Evolutionary conservation across 805 yeast species (phyloP).

Genomic region (Hanseniaspora mollemarum): DNA sequence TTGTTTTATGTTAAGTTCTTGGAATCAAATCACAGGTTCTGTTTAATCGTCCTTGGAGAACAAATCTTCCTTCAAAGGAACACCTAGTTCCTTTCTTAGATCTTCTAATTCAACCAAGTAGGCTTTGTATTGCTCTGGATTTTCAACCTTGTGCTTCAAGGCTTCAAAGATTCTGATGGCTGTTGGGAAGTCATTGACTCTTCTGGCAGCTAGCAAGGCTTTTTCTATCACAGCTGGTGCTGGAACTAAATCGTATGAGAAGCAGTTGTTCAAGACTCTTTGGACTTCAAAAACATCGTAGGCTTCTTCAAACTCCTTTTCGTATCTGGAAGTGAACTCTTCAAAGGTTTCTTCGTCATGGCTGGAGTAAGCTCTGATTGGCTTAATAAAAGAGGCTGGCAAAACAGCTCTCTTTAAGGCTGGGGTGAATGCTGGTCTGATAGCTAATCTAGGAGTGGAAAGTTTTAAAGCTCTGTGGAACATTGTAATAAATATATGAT

Average conservation of each 20-base stretch:
- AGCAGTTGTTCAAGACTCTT: conserved; percentile 94
- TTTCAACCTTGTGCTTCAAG: conserved; percentile 89
- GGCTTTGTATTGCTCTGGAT: conserved; percentile 85
- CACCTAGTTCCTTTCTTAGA: conserved; percentile 82
- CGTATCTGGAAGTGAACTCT: conserved; percentile 83
- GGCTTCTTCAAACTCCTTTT: conserved; percentile 91
- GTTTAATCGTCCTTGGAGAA: conserved; percentile 32
- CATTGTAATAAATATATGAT: conserved; percentile 17
- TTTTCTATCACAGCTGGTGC: conserved; percentile 92
- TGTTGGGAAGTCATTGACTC: conserved; percentile 97
- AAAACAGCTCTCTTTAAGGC: conserved; percentile 13
- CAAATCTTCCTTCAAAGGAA: conserved; percentile 84
- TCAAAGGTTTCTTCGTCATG: conserved; percentile 90
- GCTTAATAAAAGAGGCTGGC: conserved; percentile 16
- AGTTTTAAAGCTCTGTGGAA: conserved; percentile 23
- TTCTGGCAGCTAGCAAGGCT: conserved; percentile 95
- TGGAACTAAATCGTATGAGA: conserved; percentile 96
- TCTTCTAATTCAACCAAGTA: conserved; percentile 90
- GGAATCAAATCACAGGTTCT: background rate
- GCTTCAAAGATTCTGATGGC: conserved; percentile 98
- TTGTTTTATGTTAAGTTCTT: background rate
- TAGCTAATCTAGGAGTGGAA: conserved; percentile 18
- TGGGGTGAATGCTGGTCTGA: conserved; percentile 17
- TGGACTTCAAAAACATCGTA: conserved; percentile 78
- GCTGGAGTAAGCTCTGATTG: conserved; percentile 60